Evolutionary conservation across 2,329 filamentous ascomycete genomes (phyloP), one percentile per base, ranked within the genome.

Genomic region (Fusarium nygamai): DNA sequence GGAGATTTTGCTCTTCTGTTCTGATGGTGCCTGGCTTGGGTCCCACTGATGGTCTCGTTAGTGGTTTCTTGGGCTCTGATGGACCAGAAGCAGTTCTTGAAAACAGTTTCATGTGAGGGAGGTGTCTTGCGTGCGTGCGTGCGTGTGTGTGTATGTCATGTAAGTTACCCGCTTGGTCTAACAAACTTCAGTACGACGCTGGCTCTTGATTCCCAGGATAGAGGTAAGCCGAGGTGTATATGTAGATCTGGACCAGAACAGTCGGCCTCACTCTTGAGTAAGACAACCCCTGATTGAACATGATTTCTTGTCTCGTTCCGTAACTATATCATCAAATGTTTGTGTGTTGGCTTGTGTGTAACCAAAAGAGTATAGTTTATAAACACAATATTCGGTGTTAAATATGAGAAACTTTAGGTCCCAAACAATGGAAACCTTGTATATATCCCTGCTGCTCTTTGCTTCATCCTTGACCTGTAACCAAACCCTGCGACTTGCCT

Each of bases 21-120:
- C 41, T 71, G n/a, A 74, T 46, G 72, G 72, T 75, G 69, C 72
- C 72, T 75, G 72, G 62, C 46, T 75, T 68, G 47, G 64, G 72
- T 66, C 61, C 72, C 69, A 75, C 69, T 64, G 61, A 64, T 64
- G 65, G 61, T 34, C 54, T 63, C 58, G 50, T 74, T 74, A 72
- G 67, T 61, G 72, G 62, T 59, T 57, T 61, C 43, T 74, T 73
- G 50, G 69, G 64, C 43, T 60, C 39, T 38, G 63, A 61, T 61
- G 46, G 27, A 61, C 41, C 48, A 51, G 47, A 59, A 29, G 34
- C 58, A 44, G 59, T 50, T 48, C 50, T 53, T 67, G 24, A 16
- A n/a, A 58, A 58, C 50, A 57, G 61, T 67, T 46, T 48, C 44
- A 65, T 57, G 46, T 67, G 71, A 65, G 50, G 44, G 71, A 64